A percentile compares a stretch with the other conserved stretches of the same genome.
phyloP scores from a whole-genome alignment of 1,284 basidiomycete species.

The Fomitopsis betulina region DNA sequence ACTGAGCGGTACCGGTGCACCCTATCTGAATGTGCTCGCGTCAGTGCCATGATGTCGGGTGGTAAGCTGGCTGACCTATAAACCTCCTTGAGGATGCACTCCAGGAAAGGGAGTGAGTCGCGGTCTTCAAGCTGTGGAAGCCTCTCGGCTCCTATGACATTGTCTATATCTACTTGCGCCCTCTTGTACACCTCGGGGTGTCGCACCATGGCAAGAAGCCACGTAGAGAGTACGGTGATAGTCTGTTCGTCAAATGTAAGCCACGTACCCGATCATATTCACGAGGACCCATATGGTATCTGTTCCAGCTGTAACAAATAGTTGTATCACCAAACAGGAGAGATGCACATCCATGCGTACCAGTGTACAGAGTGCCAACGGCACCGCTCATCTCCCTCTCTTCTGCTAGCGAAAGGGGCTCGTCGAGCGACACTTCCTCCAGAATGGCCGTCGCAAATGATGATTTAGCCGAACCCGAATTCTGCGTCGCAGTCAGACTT shows the following conservation, averaged over 20 bases:
- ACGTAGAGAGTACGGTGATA: constrained; percentile 36
- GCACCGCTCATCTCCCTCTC: constrained; percentile 53
- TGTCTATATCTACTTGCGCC: constrained; percentile 40
- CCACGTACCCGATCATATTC: too few species aligned
- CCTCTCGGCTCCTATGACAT: constrained; percentile 30
- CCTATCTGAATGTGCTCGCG: constrained; percentile 23
- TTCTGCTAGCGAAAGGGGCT: constrained; percentile 24
- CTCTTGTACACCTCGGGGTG: constrained; percentile 33
- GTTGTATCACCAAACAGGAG: not conserved
- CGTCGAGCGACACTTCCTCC: constrained; percentile 18
- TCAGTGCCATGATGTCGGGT: constrained; percentile 12
- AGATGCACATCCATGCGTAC: constrained; percentile 3
- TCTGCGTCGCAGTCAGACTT: constrained; percentile 8
- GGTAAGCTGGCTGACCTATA: constrained; percentile 9
- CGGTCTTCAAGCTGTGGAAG: constrained; percentile 38
- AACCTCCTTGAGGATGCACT: constrained; percentile 37
- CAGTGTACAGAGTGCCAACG: constrained; percentile 46
- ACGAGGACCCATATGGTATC: not conserved
- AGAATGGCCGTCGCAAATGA: constrained; percentile 52
- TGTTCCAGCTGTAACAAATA: not conserved
- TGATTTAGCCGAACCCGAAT: constrained; percentile 39
- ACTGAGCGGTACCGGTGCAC: constrained; percentile 24
- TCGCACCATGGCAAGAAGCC: constrained; percentile 36
- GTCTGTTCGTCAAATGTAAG: constrained; percentile 28
- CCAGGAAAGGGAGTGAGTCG: constrained; percentile 33